phyloP scores from a whole-genome alignment of 352 stramenopile genomes.

The Pythium grandisporangium region DNA sequence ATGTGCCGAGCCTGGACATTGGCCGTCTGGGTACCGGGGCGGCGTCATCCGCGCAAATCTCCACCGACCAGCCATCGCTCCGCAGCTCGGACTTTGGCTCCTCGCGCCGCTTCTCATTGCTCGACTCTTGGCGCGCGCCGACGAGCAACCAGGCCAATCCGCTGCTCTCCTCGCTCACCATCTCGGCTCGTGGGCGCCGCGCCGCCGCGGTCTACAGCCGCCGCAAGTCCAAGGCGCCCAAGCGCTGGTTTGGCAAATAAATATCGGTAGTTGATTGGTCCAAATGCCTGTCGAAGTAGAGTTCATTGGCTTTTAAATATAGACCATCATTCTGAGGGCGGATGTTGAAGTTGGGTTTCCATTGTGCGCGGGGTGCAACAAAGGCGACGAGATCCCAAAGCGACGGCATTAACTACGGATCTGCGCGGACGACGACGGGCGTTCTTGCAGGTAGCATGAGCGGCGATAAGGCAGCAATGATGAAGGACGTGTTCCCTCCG shows the following conservation, averaged over 20 bases:
- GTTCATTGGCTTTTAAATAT: too few species aligned
- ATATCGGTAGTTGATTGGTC: too few species aligned
- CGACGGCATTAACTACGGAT: too few species aligned
- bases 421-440: too few species aligned
- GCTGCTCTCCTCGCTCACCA: conserved; percentile 62
- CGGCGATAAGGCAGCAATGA: conserved; percentile 1
- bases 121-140: conserved; percentile 64
- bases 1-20: too few species aligned
- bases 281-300: too few species aligned
- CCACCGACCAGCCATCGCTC: conserved; percentile 5
- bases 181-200: conserved; percentile 50
- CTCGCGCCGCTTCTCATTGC: conserved; percentile 53
- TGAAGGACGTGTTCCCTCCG: conserved; percentile 21
- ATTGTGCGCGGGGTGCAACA: too few species aligned
- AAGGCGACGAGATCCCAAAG: conserved; percentile 2
- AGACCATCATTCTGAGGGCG: too few species aligned
- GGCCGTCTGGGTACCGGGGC: neutral
- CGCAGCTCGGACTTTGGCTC: conserved; percentile 10
- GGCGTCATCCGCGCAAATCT: conserved; percentile 1
- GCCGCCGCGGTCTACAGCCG: conserved; percentile 52
- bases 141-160: conserved; percentile 41
- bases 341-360: too few species aligned
- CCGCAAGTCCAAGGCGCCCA: conserved; percentile 46
- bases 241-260: conserved; percentile 35
- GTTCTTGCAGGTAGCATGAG: too few species aligned